Base-by-base conservation (phyloP, 352 stramenopile genomes). In the Globisporangium ultimum region DNA sequence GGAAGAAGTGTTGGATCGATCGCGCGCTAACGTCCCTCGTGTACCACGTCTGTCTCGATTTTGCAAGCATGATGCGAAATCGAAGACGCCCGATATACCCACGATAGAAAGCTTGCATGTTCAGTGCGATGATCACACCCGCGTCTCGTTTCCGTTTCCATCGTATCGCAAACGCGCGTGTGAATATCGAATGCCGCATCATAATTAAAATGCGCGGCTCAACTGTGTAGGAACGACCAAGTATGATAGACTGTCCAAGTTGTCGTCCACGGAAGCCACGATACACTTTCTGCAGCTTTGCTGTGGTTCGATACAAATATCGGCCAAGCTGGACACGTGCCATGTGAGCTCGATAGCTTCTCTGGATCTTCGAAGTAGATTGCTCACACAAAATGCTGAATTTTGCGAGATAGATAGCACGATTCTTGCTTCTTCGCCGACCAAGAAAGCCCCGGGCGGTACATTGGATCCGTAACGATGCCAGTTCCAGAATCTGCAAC, bases 1-100 rank as follows among this genome's bases (percentile, higher is more conserved):
- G 81, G 53, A 91, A 91, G 61, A 91, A 90, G 58, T 88, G 84
- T 64, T 91, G 84, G 22, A 91, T 64, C 1, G 34, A 40, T 4
- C 81, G 70, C 13, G 84, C 79, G 17, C 62, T 62, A 7, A 40
- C 47, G 53, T 93, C 78, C 20, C 64, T 49, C 9, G 55, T 50
- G 61, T 78, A 87, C 53, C 53, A 72, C 22, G 42, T 47, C 41
- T 91, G 77, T 1, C 60, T 65, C 0, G 24, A 20, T 9, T 45
- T 51, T 12, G 70, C 76, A 20, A 81, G 61, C 3, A 53, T 15
- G n/a, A 71, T 54, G 5, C 64, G 65, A n/a, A 61, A 63, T 5
- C 60, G 52, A n/a, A 80, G 65, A 21, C 81, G 74, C 2, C 68
- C 74, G 24, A 79, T 67, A 61, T 79, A 87, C 0, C 84, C 84